phyloP scores from a whole-genome alignment of 495 filamentous ascomycete genomes.

The Xeromyces bisporus region DNA sequence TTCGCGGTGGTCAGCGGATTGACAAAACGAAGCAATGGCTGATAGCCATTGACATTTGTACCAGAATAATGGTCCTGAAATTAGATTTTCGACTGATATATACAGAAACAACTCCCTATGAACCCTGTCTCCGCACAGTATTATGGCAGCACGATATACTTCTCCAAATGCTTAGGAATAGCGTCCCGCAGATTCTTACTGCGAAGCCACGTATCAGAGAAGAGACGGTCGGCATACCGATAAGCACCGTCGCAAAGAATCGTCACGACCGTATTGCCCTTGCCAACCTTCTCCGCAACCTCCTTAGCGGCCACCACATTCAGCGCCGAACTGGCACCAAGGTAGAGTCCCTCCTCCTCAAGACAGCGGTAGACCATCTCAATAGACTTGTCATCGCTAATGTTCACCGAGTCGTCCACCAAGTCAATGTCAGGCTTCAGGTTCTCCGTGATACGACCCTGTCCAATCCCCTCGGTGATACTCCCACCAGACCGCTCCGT shows the following conservation, averaged over 20 bases:
- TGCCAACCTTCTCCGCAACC: conserved; percentile 77
- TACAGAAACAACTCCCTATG: too few species aligned
- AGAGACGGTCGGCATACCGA: conserved; percentile 84
- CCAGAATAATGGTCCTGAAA: too few species aligned
- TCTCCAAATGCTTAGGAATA: conserved; percentile 73
- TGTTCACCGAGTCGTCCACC: conserved; percentile 70
- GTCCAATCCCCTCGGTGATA: conserved; percentile 96
- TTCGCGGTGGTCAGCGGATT: too few species aligned
- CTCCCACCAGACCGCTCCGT: conserved; percentile 66
- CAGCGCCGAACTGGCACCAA: conserved; percentile 83
- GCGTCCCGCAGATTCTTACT: conserved; percentile 65
- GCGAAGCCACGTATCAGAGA: conserved; percentile 75
- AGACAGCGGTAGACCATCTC: conserved; percentile 96
- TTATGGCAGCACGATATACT: conserved; percentile 82
- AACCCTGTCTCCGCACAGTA: too few species aligned
- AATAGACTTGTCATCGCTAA: conserved; percentile 84
- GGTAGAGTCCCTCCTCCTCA: conserved; percentile 89
- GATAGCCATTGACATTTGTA: too few species aligned
- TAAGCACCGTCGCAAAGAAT: conserved; percentile 92
- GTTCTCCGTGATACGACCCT: conserved; percentile 93
- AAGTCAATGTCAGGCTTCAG: conserved; percentile 68
- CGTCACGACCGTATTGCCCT: conserved; percentile 82
- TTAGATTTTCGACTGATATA: too few species aligned
- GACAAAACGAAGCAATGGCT: too few species aligned
- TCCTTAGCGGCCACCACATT: conserved; percentile 95